phyloP scores from a whole-genome alignment of 306 rosid species.

The Trifolium subterraneum region DNA sequence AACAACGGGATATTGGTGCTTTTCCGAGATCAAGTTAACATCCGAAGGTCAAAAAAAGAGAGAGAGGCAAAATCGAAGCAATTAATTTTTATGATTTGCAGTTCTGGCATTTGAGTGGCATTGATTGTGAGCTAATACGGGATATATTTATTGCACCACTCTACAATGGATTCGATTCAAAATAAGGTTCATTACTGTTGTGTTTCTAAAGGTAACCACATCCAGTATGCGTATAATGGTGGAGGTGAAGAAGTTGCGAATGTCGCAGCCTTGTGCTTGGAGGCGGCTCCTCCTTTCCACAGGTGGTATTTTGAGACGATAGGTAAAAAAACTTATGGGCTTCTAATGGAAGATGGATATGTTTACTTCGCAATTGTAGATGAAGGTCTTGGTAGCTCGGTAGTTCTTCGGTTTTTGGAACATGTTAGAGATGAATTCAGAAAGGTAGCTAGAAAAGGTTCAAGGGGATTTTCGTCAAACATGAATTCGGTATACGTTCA shows the following conservation, averaged over 20 bases:
- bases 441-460: slow-evolving; percentile 62
- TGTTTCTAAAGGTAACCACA: slow-evolving; percentile 61
- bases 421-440: slow-evolving; percentile 81
- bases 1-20: slow-evolving; percentile 16
- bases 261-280: slow-evolving; percentile 69
- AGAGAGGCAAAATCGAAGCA: slow-evolving; percentile 22
- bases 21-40: slow-evolving; percentile 24
- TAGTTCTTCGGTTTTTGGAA: slow-evolving; percentile 74
- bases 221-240: slow-evolving; percentile 62
- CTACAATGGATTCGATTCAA: slow-evolving; percentile 62
- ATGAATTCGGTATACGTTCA: slow-evolving; percentile 58
- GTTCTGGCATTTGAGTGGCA: slow-evolving; percentile 33
- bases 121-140: slow-evolving; percentile 35
- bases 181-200: slow-evolving; percentile 74
- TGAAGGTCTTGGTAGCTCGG: slow-evolving; percentile 60
- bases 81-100: slow-evolving; percentile 17
- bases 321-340: slow-evolving; percentile 68
- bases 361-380: slow-evolving; percentile 70
- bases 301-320: slow-evolving; percentile 83
- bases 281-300: slow-evolving; percentile 73
- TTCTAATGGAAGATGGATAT: slow-evolving; percentile 76
- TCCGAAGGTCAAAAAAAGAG: slow-evolving; percentile 19
- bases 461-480: slow-evolving; percentile 68
- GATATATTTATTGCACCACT: slow-evolving; percentile 27
- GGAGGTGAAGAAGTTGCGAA: slow-evolving; percentile 66